Percentiles rank a stretch among this genome's conserved stretches.
These are phyloP conservation scores for Calvatia gigantea DNA, from an alignment of 768 basidiomycete genomes.

Conservation along the genomic window DNA sequence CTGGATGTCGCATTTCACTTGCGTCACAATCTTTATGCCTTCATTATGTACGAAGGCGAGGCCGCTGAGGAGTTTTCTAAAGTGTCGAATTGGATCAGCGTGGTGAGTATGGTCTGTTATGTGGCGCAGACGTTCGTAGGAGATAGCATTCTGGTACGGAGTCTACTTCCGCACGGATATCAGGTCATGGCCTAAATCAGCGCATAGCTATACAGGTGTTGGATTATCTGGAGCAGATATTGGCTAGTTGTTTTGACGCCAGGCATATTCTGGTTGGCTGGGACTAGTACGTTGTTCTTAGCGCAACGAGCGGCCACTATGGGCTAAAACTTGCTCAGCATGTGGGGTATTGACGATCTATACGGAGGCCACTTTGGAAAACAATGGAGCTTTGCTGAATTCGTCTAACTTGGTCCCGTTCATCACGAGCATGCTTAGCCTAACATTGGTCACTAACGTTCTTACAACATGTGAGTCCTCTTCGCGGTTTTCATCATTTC, in stretches of 20 bases:
- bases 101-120: slow-evolving; percentile 38
- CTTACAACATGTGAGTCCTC: slow-evolving; percentile 31
- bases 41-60: slow-evolving; percentile 29
- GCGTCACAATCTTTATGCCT: slow-evolving; percentile 40
- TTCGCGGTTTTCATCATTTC: not conserved
- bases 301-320: not conserved
- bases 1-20: slow-evolving; percentile 41
- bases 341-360: slow-evolving; percentile 31
- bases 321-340: slow-evolving; percentile 15
- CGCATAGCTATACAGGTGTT: slow-evolving; percentile 35
- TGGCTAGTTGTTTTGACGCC: slow-evolving; percentile 28
- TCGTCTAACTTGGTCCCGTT: slow-evolving; percentile 30
- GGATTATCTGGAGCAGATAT: slow-evolving; percentile 30
- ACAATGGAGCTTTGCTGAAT: slow-evolving; percentile 23
- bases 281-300: slow-evolving; percentile 23
- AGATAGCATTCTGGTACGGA: slow-evolving; percentile 37
- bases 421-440: slow-evolving; percentile 32
- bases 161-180: not conserved
- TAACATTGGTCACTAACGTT: slow-evolving; percentile 37
- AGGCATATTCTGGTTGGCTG: slow-evolving; percentile 31
- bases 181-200: not conserved
- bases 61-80: slow-evolving; percentile 30
- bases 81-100: slow-evolving; percentile 37
- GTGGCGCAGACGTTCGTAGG: slow-evolving; percentile 41
- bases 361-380: slow-evolving; percentile 25